Evolutionary conservation across 192 early-diverging fungal species (phyloP).

Genomic region (Backusella circina): DNA sequence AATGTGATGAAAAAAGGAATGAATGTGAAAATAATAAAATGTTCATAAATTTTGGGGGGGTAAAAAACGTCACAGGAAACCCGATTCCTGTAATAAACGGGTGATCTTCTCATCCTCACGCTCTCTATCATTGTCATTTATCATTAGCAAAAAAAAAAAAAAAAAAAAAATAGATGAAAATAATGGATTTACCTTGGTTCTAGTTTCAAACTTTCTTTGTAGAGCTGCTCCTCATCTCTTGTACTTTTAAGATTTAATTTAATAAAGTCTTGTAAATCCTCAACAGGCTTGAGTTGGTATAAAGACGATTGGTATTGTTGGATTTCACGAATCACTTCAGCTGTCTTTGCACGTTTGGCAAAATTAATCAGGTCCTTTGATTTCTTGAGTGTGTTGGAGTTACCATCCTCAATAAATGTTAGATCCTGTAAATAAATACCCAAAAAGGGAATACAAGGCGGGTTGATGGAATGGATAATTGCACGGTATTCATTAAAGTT

Average conservation of each 20-base stretch:
- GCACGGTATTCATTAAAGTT: constrained; percentile 85
- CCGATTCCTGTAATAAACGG: constrained; percentile 69
- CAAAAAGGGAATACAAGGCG: constrained; percentile 79
- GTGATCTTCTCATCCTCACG: constrained; percentile 78
- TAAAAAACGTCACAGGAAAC: constrained; percentile 57
- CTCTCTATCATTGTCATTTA: constrained; percentile 41
- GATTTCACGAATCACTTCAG: constrained; percentile 85
- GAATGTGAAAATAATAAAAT: background rate
- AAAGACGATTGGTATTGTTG: constrained; percentile 85
- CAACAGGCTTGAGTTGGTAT: constrained; percentile 72
- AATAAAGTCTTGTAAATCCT: constrained; percentile 80
- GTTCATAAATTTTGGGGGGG: background rate
- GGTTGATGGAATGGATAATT: constrained; percentile 74
- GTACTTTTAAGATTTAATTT: constrained; percentile 60
- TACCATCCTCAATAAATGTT: constrained; percentile 89
- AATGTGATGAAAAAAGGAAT: background rate
- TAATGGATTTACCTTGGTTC: constrained; percentile 60
- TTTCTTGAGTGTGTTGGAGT: constrained; percentile 62
- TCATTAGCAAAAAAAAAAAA: background rate
- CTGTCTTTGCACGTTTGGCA: constrained; percentile 80
- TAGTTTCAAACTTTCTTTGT: constrained; percentile 72
- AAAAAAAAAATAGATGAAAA: background rate
- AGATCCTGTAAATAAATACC: constrained; percentile 84
- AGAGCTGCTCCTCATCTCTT: constrained; percentile 71
- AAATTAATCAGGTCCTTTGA: constrained; percentile 82